Evolutionary conservation across 805 yeast species (phyloP), one percentile per base, ranked within the genome.

Genomic region (Saturnispora ahearnii): DNA sequence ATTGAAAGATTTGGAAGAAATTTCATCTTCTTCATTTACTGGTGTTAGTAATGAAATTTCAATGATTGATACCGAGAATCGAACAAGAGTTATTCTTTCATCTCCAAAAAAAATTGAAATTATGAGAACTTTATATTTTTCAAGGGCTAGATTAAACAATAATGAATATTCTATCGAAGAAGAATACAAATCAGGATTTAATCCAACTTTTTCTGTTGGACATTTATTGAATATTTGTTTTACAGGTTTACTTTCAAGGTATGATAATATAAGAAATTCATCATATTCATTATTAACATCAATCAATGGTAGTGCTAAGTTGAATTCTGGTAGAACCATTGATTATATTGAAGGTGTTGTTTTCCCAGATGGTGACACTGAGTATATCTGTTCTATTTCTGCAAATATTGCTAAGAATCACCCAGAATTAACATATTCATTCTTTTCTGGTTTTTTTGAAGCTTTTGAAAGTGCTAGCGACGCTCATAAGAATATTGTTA

Each of bases 71-170:
- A 58, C 73, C 40, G 58, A 54, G 24, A 62, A 67, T 47, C 70
- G 69, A 4, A 57, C 53, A 15, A 63, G 60, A 18, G 52, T 78
- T 30, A 67, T 74, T n/a, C 59, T 79, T 42, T 59, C 74, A 9
- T 73, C 81, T 29, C 62, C 73, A 1, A 78, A 77, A 57, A 74
- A 71, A 54, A 60, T 76, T 48, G 91, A 84, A 57, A 82, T 85
- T n/a, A 74, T 85, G 65, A 71, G 89, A 55, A 76, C 84, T 53
- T 62, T 85, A 38, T 82, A 83, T 56, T 83, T 82, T 57, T 77
- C 88, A 0, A 79, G 82, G 49, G 79, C 80, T 18, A 73, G 72
- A 45, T 68, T 67, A 29, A 59, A 64, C 8, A 56, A 59, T 34
- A 55, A 48, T 7, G 52, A 53, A 30, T 61, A 57, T 21, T 31